Conservation (phyloP, 2,329 filamentous ascomycete species). For the Colletotrichum cuscutae region DNA sequence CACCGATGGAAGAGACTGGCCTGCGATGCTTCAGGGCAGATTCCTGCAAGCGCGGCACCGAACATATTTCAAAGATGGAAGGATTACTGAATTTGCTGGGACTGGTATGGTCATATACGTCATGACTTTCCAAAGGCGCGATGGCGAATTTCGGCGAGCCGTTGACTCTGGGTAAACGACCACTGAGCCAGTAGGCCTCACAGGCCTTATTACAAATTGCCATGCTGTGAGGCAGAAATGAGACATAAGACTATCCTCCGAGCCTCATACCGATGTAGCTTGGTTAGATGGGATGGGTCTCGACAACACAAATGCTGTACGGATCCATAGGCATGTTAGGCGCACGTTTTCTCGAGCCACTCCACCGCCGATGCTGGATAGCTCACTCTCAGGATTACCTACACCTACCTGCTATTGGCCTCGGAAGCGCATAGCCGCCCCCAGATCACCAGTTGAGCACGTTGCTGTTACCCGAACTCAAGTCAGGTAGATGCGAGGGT, state of each 20-base stretch:
- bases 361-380: background rate
- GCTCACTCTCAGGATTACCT: background rate
- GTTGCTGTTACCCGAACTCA: background rate
- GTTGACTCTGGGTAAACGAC: background rate
- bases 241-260: slow-evolving; percentile 9
- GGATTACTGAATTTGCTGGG: background rate
- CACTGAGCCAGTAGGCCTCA: background rate
- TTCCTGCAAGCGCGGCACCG: background rate
- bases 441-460: background rate
- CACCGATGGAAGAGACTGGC: background rate
- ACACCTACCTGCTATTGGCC: slow-evolving; percentile 3
- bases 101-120: slow-evolving; percentile 17
- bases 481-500: background rate
- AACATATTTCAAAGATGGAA: background rate
- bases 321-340: too few species aligned
- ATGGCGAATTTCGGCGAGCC: background rate
- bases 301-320: background rate
- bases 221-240: background rate
- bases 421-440: slow-evolving; percentile 28
- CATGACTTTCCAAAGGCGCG: slow-evolving; percentile 22
- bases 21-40: background rate
- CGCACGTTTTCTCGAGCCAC: background rate
- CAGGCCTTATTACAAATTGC: slow-evolving; percentile 12
- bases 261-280: background rate
- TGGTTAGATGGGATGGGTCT: background rate